phyloP scores from a whole-genome alignment of 2,329 filamentous ascomycete species.

The Cytospora paraplurivora region DNA sequence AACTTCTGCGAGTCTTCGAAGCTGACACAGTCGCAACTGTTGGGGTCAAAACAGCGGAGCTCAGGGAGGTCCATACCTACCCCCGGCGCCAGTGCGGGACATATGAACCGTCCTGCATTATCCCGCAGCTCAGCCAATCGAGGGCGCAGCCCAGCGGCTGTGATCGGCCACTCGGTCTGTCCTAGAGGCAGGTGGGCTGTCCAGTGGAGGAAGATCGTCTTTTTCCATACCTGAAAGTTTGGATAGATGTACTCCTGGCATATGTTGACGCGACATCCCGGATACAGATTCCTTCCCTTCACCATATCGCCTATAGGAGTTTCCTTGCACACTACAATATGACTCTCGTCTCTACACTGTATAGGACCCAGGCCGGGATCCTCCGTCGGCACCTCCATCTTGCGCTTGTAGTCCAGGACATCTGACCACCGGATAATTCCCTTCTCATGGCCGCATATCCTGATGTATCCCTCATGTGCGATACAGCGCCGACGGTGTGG shows the following conservation, averaged over 20 bases:
- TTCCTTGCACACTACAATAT: not conserved
- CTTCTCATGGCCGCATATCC: conserved; percentile 3
- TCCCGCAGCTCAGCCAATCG: not conserved
- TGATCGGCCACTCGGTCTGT: not conserved
- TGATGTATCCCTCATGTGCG: conserved; percentile 10
- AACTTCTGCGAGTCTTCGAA: not conserved
- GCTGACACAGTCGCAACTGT: conserved; percentile 5
- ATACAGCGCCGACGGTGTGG: not conserved
- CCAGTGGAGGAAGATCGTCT: conserved; percentile 2
- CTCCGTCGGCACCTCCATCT: too few relatives aligned
- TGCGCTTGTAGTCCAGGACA: not conserved
- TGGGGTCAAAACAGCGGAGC: conserved; percentile 13
- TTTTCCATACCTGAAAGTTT: not conserved
- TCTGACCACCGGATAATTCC: conserved; percentile 4
- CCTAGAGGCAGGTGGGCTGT: conserved; percentile 4
- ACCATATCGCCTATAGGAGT: not conserved
- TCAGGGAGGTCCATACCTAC: conserved; percentile 9
- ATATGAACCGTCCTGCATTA: conserved; percentile 3
- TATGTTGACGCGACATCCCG: not conserved
- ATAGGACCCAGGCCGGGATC: not conserved
- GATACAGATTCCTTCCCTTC: not conserved
- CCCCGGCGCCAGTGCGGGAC: not conserved
- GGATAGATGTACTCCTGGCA: not conserved
- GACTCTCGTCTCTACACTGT: not conserved
- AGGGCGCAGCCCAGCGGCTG: not conserved